Percentiles rank a stretch among this genome's conserved stretches.
Evolutionary conservation across 371 early-diverging fungal species (phyloP).

Genomic region (Phascolomyces articulosus): DNA sequence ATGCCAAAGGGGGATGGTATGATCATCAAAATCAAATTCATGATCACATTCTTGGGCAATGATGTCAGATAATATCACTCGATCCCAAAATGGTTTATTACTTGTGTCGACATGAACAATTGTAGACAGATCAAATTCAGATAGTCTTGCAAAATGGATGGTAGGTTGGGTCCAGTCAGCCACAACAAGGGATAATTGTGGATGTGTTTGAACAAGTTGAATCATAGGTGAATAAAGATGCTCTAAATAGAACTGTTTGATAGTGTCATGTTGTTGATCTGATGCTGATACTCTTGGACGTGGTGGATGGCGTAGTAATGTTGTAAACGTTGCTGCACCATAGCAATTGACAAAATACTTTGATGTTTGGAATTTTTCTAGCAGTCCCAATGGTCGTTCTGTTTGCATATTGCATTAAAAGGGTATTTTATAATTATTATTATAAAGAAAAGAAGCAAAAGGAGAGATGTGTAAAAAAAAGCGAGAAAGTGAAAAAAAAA

Average conservation of each 20-base stretch:
- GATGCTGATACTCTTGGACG: neutral
- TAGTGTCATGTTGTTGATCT: neutral
- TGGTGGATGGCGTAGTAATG: constrained; percentile 17
- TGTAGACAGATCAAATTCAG: constrained; percentile 20
- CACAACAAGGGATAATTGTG: too few species aligned
- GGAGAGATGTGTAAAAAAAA: too few species aligned
- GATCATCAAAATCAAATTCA: constrained; percentile 29
- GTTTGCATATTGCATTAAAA: too few species aligned
- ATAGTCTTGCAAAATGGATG: constrained; percentile 9
- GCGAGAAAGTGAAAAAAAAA: too few species aligned
- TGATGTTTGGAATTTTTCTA: constrained; percentile 44
- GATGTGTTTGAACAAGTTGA: too few species aligned
- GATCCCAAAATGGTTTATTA: constrained; percentile 14
- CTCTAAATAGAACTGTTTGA: constrained; percentile 13
- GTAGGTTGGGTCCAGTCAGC: too few species aligned
- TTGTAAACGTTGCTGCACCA: constrained; percentile 30
- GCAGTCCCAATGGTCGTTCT: constrained; percentile 20
- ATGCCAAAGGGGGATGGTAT: constrained; percentile 35
- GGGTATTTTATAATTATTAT: too few species aligned
- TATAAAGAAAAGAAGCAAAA: too few species aligned
- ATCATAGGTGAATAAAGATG: neutral
- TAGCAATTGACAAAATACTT: constrained; percentile 29
- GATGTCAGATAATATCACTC: neutral
- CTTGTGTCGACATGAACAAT: constrained; percentile 20
- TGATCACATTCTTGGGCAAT: constrained; percentile 20